A percentile compares a stretch with the other conserved stretches of the same genome.
These are phyloP conservation scores for Pseudocercospora ulei DNA, from an alignment of 2,329 filamentous ascomycete species.

Conservation along the genomic window DNA sequence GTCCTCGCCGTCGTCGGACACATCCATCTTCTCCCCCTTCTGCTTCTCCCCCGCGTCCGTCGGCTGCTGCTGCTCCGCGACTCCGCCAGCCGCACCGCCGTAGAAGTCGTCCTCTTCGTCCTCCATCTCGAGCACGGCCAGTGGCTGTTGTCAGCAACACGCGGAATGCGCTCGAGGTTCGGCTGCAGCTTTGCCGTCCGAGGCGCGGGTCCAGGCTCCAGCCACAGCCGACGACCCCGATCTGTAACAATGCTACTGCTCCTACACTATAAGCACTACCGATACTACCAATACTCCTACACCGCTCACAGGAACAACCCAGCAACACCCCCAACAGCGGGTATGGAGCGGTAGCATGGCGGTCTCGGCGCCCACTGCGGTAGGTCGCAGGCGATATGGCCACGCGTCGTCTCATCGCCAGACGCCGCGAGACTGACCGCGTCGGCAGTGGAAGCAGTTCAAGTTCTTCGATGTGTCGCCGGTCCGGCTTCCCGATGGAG, in stretches of 20 bases:
- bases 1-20: slow-evolving; percentile 38
- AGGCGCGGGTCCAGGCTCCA: slow-evolving; percentile 6
- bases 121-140: slow-evolving; percentile 36
- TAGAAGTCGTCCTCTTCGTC: slow-evolving; percentile 48
- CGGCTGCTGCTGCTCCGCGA: slow-evolving; percentile 26
- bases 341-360: slow-evolving; percentile 25
- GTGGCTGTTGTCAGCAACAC: slow-evolving; percentile 1
- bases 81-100: slow-evolving; percentile 24
- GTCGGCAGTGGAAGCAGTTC: slow-evolving; percentile 85
- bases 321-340: slow-evolving; percentile 8
- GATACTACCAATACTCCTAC: neutral
- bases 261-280: neutral
- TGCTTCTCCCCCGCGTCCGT: slow-evolving; percentile 28
- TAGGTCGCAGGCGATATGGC: neutral
- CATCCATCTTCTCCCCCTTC: slow-evolving; percentile 41
- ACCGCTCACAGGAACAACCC: slow-evolving; percentile 1
- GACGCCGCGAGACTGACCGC: slow-evolving; percentile 10
- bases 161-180: slow-evolving; percentile 7
- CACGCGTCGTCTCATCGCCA: too few relatives aligned
- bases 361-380: slow-evolving; percentile 5
- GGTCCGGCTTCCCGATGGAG: slow-evolving; percentile 68
- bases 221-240: slow-evolving; percentile 4
- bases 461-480: slow-evolving; percentile 96
- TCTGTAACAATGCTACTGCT: too few relatives aligned
- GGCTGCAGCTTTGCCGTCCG: slow-evolving; percentile 3